Conservation (phyloP, 495 filamentous ascomycete genomes). For the Podospora conica region DNA sequence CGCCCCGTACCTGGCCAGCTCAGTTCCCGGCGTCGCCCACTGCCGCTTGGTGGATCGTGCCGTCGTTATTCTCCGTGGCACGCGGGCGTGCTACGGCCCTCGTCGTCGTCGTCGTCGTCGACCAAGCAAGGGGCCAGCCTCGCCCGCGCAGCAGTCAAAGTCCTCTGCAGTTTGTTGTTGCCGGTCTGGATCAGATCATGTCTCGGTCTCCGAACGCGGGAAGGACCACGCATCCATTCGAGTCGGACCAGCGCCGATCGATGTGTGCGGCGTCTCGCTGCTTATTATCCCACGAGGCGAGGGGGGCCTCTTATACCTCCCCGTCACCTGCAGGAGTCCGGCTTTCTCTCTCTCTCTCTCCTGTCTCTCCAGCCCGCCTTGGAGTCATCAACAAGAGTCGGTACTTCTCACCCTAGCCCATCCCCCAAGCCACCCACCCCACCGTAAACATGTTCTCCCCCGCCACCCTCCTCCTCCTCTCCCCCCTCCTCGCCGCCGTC, state of each 20-base stretch:
- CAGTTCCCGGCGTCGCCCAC: slow-evolving; percentile 6
- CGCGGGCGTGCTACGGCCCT: not conserved
- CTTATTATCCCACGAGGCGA: too few relatives aligned
- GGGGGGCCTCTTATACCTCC: not conserved
- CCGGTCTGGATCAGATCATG: not conserved
- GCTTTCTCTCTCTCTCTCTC: not conserved
- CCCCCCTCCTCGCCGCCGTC: not conserved
- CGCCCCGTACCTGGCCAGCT: slow-evolving; percentile 10
- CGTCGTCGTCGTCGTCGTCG: too few relatives aligned
- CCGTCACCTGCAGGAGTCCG: not conserved
- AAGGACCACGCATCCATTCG: not conserved
- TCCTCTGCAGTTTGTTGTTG: slow-evolving; percentile 1
- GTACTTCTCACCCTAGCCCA: too few relatives aligned
- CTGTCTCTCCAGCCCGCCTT: not conserved
- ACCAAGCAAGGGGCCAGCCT: not conserved
- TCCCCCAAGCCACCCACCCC: not conserved
- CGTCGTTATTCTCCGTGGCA: slow-evolving; percentile 1
- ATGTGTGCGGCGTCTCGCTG: not conserved
- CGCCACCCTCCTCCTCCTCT: not conserved
- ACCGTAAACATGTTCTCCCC: not conserved
- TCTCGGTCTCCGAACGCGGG: not conserved
- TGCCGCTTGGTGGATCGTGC: not conserved
- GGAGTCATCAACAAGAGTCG: too few relatives aligned
- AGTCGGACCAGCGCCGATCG: not conserved
- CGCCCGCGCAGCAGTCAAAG: not conserved